Evolutionary conservation across 139 green algal genomes (phyloP), one percentile per base, ranked within the genome.

Genomic region (Auxenochlorella pyrenoidosa): DNA sequence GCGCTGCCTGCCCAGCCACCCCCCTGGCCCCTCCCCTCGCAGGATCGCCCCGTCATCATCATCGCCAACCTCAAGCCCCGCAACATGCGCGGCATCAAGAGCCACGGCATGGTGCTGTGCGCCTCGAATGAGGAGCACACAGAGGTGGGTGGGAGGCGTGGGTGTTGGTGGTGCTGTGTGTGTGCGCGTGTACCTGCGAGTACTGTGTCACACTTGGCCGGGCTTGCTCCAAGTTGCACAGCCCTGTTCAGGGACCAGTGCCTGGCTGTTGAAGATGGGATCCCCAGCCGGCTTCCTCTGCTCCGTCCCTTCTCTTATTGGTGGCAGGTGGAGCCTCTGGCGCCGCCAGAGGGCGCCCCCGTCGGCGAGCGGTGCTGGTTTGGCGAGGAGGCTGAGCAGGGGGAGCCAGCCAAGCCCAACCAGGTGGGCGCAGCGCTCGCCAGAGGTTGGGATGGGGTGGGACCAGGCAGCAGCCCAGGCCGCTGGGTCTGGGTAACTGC

Each of bases 41-140:
- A 97, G 90, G 92, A 92, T 54, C 90, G 94, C 34, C 87, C 90
- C 66, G 97, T 99, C 36, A 77, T 97, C 54, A 94, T 98, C 24
- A 91, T 98, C 40, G 95, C 92, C 88, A 99, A 99, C 93, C 90
- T 99, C 5, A 99, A 99, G 93, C 93, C 97, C 0, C 94, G 95
- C 79, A 98, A 97, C 89, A 99, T 99, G 97, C 91, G 97, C 0
- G 96, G 95, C 76, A 92, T 98, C 84, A 96, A 97, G 91, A 95
- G 90, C 22, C 91, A 96, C 77, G 96, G 95, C 87, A 98, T 98
- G 95, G 91, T 98, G 85, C 93, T 99, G 51, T 98, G 96, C 81
- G 97, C 97, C 4, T 96, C 92, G n/a, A 96, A 98, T 80, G 92
- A 92, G 15, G 79, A 91, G 18, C 94, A 98, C 89, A 91, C 91